Evolutionary conservation across 768 basidiomycete genomes (phyloP), one percentile per base, ranked within the genome.

Genomic region (Termitomyces sp.): DNA sequence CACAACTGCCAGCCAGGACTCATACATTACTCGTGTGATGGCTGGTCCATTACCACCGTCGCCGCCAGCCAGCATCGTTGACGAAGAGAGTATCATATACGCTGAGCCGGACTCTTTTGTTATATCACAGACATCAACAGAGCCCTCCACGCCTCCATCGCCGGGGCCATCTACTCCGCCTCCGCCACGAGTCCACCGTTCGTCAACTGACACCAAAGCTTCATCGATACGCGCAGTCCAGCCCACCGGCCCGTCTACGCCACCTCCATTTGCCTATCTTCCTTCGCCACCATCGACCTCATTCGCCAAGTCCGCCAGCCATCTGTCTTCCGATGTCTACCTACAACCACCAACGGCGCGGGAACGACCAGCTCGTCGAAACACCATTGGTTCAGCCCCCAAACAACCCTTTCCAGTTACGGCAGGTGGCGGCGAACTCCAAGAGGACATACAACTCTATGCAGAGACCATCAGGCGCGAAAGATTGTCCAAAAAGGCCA

Each of bases 391-490:
- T 3, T 83, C 86, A 0, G 70, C 73, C 8, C 67, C 75, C 35
- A 62, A 64, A 65, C 59, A 33, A 59, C 26, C 57, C 47, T 66
- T 71, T 36, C 68, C 74, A 23, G 71, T 71, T 65, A 56, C 65
- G 62, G n/a, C 60, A 50, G 44, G 72, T 74, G 18, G 75, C 77
- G 79, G 75, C 36, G 88, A 85, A 64, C 79, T 93, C 0, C 88
- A 87, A 46, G 79, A 83, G 33, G 92, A 94, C 67, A 97, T 97
- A 47, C 83, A 94, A 66, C 78, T 86, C n/a, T 90, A 95, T 64
- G 93, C 92, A 0, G 94, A 96, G 64, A 85, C 86, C 62, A 93
- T 97, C 55, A 77, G 95, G 53, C 73, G 87, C 50, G 92, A 96
- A 73, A 78, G 94, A 46, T 72, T 81, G 70, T 80, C 82, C 47